Evolutionary conservation across 2,329 filamentous ascomycete species (phyloP).

Genomic region (Aspergillus vadensis): DNA sequence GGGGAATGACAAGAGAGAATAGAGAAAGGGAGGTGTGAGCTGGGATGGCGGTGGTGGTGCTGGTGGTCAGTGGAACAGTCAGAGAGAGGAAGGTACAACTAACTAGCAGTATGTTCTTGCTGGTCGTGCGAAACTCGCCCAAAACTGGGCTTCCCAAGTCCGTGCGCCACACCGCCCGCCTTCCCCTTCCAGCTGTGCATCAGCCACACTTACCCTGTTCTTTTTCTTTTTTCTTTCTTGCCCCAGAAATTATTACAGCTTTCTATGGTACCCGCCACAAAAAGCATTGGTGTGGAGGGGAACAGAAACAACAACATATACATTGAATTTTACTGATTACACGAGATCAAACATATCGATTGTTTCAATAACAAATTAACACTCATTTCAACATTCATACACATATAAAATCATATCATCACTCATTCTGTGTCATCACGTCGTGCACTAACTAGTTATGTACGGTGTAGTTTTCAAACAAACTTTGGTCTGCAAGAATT

Average conservation of each 20-base stretch:
- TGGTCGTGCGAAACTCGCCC: not conserved
- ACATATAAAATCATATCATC: not conserved
- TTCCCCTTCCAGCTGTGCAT: constrained; percentile 1
- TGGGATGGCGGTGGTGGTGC: not conserved
- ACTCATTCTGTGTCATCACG: constrained; percentile 3
- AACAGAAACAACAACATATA: not conserved
- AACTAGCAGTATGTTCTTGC: not conserved
- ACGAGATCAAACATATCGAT: not conserved
- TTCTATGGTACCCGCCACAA: not conserved
- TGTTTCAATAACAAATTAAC: not conserved
- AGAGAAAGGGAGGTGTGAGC: not conserved
- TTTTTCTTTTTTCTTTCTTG: not conserved
- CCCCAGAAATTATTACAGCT: not conserved
- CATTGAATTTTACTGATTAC: not conserved
- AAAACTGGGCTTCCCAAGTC: not conserved
- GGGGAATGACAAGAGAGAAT: not conserved
- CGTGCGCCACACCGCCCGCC: constrained; percentile 23
- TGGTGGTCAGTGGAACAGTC: not conserved
- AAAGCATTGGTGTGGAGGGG: not conserved
- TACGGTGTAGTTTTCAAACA: not conserved
- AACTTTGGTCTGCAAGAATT: not conserved
- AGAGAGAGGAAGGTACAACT: not conserved
- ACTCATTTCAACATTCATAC: not conserved
- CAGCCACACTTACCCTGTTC: constrained; percentile 7
- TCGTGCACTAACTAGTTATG: not conserved